Evolutionary conservation across 2,329 filamentous ascomycete species (phyloP), one percentile per base, ranked within the genome.

Genomic region (Zymoseptoria passerinii): DNA sequence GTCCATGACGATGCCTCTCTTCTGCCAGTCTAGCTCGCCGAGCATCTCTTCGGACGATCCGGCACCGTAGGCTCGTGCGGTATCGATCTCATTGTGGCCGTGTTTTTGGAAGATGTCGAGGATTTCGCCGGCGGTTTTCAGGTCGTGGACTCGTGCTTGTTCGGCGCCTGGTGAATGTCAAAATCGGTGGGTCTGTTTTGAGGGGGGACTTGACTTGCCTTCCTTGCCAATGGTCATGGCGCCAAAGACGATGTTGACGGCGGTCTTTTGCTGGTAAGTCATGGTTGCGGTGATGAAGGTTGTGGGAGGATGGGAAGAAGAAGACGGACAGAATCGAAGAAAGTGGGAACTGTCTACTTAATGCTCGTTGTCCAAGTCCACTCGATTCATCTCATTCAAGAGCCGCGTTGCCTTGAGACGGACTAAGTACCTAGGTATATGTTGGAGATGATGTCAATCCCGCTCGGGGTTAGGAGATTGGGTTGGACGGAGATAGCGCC

Each of bases 21-120:
- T 61, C 53, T 67, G 61, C 60, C 65, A 67, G 1, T 69, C 65
- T 29, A 72, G 61, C 16, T 67, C 59, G 9, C 67, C 70, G 9
- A 68, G 61, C 28, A 65, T 64, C 18, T 66, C 61, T 57, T 71
- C 68, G 1, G 65, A 66, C 0, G 58, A 60, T 9, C 68, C 67
- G 13, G 62, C 60, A 29, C 66, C 63, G 51, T 70, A 70, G 6
- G 61, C 63, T 48, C 68, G 62, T 18, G 68, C 68, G 2, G 66
- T 67, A 51, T 71, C 68, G 50, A 69, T 64, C 52, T 70, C 67
- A 40, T 62, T 66, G 55, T 70, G 66, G 4, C 67, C 68, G 58
- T 71, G 66, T 49, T 66, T 63, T 35, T 66, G 67, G 58, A 70
- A 68, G 23, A 62, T 58, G 49, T 67, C 65, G 40, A 70, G 63